These are phyloP conservation scores for Wallacemonas sp. DNA, from an alignment of 208 protist species.

Conservation along the genomic window DNA sequence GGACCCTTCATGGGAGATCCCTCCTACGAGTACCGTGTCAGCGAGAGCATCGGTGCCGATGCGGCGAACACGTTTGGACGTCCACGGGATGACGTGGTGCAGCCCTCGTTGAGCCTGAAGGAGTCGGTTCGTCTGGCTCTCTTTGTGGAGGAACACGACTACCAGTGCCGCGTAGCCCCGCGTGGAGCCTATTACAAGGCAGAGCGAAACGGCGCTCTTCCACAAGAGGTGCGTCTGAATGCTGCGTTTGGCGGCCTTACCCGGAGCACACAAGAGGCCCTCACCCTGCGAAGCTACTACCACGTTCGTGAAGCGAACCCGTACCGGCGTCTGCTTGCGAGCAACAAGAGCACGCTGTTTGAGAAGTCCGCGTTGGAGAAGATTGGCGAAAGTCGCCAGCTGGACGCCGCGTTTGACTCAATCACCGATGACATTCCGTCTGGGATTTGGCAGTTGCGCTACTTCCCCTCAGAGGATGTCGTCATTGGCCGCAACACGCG, in stretches of 20 bases:
- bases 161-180: constrained; percentile 79
- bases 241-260: background rate
- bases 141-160: constrained; percentile 82
- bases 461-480: constrained; percentile 63
- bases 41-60: constrained; percentile 17
- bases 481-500: constrained; percentile 65
- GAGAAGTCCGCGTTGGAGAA: constrained; percentile 66
- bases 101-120: constrained; percentile 43
- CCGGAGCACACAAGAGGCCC: constrained; percentile 1
- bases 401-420: constrained; percentile 74
- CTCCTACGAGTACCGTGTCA: constrained; percentile 85
- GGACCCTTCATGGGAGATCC: constrained; percentile 83
- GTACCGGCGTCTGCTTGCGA: constrained; percentile 59
- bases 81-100: constrained; percentile 20
- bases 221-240: constrained; percentile 33
- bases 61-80: background rate
- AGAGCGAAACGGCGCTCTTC: constrained; percentile 35
- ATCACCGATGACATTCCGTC: constrained; percentile 75
- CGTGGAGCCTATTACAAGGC: constrained; percentile 74
- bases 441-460: constrained; percentile 73
- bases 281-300: constrained; percentile 81
- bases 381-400: constrained; percentile 46
- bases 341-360: constrained; percentile 30
- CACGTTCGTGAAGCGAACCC: constrained; percentile 75
- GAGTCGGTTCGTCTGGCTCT: constrained; percentile 80